Base-by-base conservation (phyloP, 176 grass and related monocot genomes). In the Zea mays region DNA sequence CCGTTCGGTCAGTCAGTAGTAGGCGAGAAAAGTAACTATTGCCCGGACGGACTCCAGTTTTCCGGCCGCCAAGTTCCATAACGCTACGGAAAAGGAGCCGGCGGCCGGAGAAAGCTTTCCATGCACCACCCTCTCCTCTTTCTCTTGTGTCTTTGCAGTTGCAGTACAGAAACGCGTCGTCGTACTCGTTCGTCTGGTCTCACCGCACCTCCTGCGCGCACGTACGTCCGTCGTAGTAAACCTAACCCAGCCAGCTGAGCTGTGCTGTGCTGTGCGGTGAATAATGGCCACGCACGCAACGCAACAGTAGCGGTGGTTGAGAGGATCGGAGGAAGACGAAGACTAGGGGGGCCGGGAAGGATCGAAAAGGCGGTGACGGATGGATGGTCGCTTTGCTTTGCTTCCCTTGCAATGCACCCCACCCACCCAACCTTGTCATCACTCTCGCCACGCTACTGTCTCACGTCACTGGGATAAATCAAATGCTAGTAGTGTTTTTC, bases 401-500 rank as follows among this genome's bases (percentile, higher is more conserved):
- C 85, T 91, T 91, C 79, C 41, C 85, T 91, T 91, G 74, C 82
- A 88, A 85, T 79, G 79, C 78, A 88, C 78, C 81, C 78, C 56
- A 88, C 78, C 81, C 78, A 79, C 39, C 62, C 74, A 71, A 77
- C 16, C 62, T 16, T 43, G 42, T 46, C 82, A 85, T 88, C 73
- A 79, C 77, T 85, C 61, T 38, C 7, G 1, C 74, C 84, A 80
- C 65, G 80, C 69, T 86, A 43, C 44, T 50, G 45, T 27, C 27
- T 27, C 27, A 27, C 27, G 27, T 27, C n/a, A n/a, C n/a, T n/a
- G n/a, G n/a, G n/a, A n/a, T n/a, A n/a, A n/a, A n/a, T n/a, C n/a
- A n/a, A n/a, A n/a, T n/a, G n/a, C n/a, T n/a, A n/a, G n/a, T n/a
- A n/a, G n/a, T n/a, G n/a, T n/a, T n/a, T n/a, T n/a, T n/a, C n/a